These are phyloP conservation scores for Fagopyrum homotropicum DNA, from an alignment of 148 eudicot species.

Conservation along the genomic window DNA sequence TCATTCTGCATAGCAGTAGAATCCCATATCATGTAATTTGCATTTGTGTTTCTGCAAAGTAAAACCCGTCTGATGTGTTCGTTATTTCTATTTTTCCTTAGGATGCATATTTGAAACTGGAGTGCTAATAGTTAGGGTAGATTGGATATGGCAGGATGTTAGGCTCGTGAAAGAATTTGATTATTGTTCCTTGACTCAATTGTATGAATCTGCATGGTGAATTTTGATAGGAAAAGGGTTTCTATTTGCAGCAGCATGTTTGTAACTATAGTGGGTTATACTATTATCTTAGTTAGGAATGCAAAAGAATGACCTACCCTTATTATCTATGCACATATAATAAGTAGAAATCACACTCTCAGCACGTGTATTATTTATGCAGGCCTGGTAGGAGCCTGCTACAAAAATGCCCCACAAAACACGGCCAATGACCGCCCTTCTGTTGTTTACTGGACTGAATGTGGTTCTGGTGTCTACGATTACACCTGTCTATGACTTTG, in stretches of 20 bases:
- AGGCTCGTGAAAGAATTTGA: background rate
- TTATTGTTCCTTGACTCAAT: background rate
- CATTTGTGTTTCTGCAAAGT: no score
- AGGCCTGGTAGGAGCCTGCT: constrained; percentile 15
- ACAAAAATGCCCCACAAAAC: constrained; percentile 71
- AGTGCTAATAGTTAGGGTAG: background rate
- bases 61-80: no score
- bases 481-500: constrained; percentile 78
- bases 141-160: background rate
- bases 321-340: no score
- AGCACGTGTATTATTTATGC: constrained; percentile 2
- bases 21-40: no score
- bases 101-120: background rate
- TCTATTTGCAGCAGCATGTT: background rate
- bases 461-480: constrained; percentile 61
- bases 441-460: constrained; percentile 78
- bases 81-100: background rate
- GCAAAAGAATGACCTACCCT: background rate
- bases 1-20: no score
- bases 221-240: background rate
- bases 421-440: constrained; percentile 74
- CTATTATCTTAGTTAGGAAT: background rate
- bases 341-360: background rate
- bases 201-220: background rate
- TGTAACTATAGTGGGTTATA: background rate